A percentile compares a stretch with the other conserved stretches of the same genome.
phyloP scores from a whole-genome alignment of 805 yeast genomes.

The Soucietia sequanensis region DNA sequence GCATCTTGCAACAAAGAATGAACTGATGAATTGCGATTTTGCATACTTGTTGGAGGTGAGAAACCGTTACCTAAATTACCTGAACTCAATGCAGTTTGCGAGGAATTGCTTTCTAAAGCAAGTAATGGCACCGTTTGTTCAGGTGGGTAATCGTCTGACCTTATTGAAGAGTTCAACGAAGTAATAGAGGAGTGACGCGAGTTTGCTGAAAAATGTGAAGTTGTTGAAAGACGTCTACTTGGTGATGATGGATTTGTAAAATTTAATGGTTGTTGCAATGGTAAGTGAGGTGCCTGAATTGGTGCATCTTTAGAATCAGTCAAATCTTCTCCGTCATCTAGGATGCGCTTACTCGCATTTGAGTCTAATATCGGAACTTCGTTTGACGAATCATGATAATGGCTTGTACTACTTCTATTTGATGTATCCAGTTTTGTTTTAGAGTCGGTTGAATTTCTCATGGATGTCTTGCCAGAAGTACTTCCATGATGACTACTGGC shows the following conservation, averaged over 20 bases:
- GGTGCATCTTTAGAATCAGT: conserved; percentile 15
- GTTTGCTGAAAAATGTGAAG: no score
- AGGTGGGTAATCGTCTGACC: conserved; percentile 17
- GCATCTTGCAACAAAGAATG: conserved; percentile 21
- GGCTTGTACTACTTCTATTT: conserved; percentile 3
- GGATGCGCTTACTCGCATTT: no score
- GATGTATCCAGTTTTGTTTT: no score
- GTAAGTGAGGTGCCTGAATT: conserved; percentile 2
- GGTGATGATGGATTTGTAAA: no score
- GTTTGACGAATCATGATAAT: conserved; percentile 4
- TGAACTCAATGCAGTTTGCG: conserved; percentile 19
- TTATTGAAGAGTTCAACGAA: conserved; percentile 19
- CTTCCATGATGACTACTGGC: not conserved
- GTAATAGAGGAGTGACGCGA: not conserved
- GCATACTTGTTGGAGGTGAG: not conserved
- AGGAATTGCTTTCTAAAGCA: no score
- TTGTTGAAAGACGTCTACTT: no score
- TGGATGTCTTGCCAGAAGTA: not conserved
- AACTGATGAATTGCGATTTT: conserved; percentile 23
- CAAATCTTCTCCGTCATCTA: conserved; percentile 15
- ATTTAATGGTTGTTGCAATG: not conserved
- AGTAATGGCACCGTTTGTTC: conserved; percentile 34
- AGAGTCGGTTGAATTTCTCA: conserved; percentile 4
- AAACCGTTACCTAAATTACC: no score
- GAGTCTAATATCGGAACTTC: no score